Base-by-base conservation (phyloP, 169 alveolate species). In the Blepharisma undulans region DNA sequence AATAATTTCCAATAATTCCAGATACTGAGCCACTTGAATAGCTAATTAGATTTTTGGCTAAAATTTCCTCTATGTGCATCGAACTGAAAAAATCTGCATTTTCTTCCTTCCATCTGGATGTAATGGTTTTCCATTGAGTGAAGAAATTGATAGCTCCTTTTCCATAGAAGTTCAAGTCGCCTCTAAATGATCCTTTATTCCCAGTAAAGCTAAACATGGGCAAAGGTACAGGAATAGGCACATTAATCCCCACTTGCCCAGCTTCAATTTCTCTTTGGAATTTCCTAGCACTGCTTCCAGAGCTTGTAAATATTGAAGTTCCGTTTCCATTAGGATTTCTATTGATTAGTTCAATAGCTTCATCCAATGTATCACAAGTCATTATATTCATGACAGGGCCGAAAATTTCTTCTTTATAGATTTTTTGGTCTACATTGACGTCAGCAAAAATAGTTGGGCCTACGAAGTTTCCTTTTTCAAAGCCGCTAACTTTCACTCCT, bases 151-250 rank as follows among this genome's bases (percentile, higher is more conserved):
- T 77, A 8, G 92, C 93, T 12, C 94, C 94, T 94, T 95, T 97
- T 25, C 98, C 98, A 74, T 97, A 96, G 96, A 97, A 96, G 93
- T 96, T 97, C 89, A 91, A 84, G 48, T 95, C 97, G 32, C 98
- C 98, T 82, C 94, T 90, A 89, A 95, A 95, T 27, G 97, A 94
- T 72, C 92, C 89, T 92, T 97, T 96, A 90, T 93, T 92, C 60
- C 98, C 96, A 79, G 97, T 95, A 91, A 95, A 86, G 90, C 97
- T 81, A 84, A 94, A 93, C 96, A 94, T 93, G 84, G 97, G 97
- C 29, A 94, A 87, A 32, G 97, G 96, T 77, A 96, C 98, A 61
- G 98, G 97, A 33, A 94, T 94, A 7, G 98, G 97, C 12, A 95
- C 91, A 29, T 97, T 97, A 22, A 95, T 94, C 10, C 98, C 98